phyloP scores from a whole-genome alignment of 176 grass and related monocot genomes.

The Rhynchospora tenuis region DNA sequence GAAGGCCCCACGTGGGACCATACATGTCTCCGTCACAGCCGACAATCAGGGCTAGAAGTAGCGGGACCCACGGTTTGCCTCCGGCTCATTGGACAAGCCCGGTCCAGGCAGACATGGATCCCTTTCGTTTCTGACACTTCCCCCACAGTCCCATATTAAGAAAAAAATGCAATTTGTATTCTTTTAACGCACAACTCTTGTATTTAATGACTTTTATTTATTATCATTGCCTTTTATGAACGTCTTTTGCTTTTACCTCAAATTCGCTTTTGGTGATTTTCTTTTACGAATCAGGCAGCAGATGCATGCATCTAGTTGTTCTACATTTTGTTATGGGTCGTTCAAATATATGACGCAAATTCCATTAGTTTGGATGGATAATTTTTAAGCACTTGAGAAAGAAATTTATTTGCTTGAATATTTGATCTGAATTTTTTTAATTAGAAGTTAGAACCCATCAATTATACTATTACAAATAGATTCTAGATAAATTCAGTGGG shows the following conservation, averaged over 20 bases:
- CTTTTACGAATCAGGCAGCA: background rate
- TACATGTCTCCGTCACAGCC: background rate
- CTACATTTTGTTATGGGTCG: no score
- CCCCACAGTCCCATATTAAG: background rate
- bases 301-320: background rate
- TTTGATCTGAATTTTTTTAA: no score
- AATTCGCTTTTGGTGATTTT: background rate
- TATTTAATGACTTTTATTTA: background rate
- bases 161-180: slow-evolving; percentile 5
- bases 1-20: background rate
- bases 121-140: slow-evolving; percentile 9
- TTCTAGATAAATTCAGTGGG: no score
- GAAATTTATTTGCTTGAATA: no score
- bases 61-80: background rate
- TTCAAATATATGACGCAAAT: no score
- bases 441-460: no score
- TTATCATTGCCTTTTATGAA: background rate
- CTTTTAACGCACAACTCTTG: background rate
- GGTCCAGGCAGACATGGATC: slow-evolving; percentile 9
- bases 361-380: no score
- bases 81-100: slow-evolving; percentile 12
- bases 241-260: background rate
- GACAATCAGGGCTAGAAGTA: background rate
- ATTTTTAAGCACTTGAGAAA: no score
- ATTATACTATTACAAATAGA: no score